Percentiles rank a stretch among this genome's conserved stretches.
Conservation (phyloP, 371 early-diverging fungal species). For the Saksenaea oblongispora region DNA sequence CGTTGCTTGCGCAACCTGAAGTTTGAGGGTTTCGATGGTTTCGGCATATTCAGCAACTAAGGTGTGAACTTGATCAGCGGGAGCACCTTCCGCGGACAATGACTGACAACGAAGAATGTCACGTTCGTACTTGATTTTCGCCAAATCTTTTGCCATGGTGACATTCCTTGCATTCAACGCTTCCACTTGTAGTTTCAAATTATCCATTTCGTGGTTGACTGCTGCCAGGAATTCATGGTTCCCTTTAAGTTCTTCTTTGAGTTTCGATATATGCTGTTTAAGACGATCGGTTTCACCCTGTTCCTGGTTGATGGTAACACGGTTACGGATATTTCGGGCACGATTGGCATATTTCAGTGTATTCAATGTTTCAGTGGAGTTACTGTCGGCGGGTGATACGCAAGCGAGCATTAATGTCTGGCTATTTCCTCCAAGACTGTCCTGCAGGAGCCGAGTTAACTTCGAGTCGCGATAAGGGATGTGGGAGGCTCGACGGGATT, state of each 20-base stretch:
- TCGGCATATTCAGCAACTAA: slow-evolving; percentile 21
- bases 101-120: slow-evolving; percentile 20
- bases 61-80: background rate
- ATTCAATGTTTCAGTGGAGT: slow-evolving; percentile 85
- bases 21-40: slow-evolving; percentile 22
- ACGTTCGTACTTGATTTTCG: slow-evolving; percentile 26
- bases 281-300: slow-evolving; percentile 23
- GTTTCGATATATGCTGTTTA: slow-evolving; percentile 28
- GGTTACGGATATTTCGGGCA: slow-evolving; percentile 85
- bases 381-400: slow-evolving; percentile 73
- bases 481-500: slow-evolving; percentile 63
- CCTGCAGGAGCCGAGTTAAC: slow-evolving; percentile 93
- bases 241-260: slow-evolving; percentile 40
- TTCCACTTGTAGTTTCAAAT: slow-evolving; percentile 31
- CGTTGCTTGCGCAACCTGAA: slow-evolving; percentile 12
- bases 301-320: slow-evolving; percentile 49
- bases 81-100: background rate
- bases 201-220: slow-evolving; percentile 48
- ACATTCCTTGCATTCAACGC: slow-evolving; percentile 15
- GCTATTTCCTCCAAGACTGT: slow-evolving; percentile 91
- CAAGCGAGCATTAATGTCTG: slow-evolving; percentile 93
- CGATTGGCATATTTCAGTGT: slow-evolving; percentile 93
- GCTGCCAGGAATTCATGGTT: slow-evolving; percentile 42
- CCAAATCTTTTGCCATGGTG: slow-evolving; percentile 20
- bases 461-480: slow-evolving; percentile 98